A percentile compares a stretch with the other conserved stretches of the same genome.
These are phyloP conservation scores for Fraxinus sp. DNA, from an alignment of 305 asterid species.

Conservation along the genomic window DNA sequence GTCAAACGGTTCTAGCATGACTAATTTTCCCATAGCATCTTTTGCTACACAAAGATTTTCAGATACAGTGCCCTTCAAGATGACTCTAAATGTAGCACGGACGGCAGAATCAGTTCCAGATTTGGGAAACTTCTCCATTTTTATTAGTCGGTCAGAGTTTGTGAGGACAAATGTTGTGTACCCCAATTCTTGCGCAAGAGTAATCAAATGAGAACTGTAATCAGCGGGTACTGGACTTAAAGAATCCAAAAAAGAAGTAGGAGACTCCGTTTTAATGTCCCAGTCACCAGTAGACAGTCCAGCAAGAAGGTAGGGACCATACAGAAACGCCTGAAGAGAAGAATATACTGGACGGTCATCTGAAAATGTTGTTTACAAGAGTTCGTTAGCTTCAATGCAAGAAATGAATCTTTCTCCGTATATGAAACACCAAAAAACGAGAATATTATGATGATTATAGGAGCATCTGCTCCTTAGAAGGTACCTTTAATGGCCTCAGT, in stretches of 20 bases:
- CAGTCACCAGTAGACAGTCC: constrained; percentile 70
- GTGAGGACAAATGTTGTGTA: constrained; percentile 35
- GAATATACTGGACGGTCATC: constrained; percentile 73
- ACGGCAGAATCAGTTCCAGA: constrained; percentile 62
- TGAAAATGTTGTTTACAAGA: constrained; percentile 28
- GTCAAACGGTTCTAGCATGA: constrained; percentile 46
- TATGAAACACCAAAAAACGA: not conserved
- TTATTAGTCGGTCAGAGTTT: constrained; percentile 31
- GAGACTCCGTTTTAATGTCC: constrained; percentile 42
- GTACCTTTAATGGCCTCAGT: constrained; percentile 80
- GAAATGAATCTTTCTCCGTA: not conserved
- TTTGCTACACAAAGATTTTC: constrained; percentile 15
- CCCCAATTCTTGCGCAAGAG: constrained; percentile 48
- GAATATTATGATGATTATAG: not conserved
- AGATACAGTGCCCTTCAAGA: constrained; percentile 25
- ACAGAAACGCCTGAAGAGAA: constrained; percentile 65
- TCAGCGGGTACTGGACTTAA: constrained; percentile 54
- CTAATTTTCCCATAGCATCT: constrained; percentile 29
- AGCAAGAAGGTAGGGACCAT: constrained; percentile 86
- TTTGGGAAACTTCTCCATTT: constrained; percentile 46
- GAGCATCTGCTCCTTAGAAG: not conserved
- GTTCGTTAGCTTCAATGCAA: constrained; percentile 14
- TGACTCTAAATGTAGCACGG: constrained; percentile 63
- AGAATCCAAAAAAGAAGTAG: constrained; percentile 38
- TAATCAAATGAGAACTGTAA: constrained; percentile 56